phyloP scores from a whole-genome alignment of 2,329 filamentous ascomycete species.

The Colletotrichum simmondsii region DNA sequence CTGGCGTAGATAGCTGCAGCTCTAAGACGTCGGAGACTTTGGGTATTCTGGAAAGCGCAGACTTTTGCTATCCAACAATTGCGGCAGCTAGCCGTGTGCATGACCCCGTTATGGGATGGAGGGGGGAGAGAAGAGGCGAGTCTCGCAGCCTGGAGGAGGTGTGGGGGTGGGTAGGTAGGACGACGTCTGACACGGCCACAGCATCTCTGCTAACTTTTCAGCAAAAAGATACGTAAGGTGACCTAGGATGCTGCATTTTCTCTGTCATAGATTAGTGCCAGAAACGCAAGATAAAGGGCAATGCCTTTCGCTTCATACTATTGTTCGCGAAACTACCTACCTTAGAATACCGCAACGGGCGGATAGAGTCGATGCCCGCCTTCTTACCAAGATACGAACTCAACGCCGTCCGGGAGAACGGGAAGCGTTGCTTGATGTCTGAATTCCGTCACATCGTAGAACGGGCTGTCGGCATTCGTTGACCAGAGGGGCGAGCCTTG shows the following conservation, averaged over 20 bases:
- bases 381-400: background rate
- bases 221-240: conserved; percentile 9
- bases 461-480: conserved; percentile 11
- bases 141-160: conserved; percentile 2
- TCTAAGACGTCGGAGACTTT: conserved; percentile 18
- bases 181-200: conserved; percentile 20
- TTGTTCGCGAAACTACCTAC: background rate
- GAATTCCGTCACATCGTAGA: background rate
- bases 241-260: conserved; percentile 18
- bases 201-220: conserved; percentile 7
- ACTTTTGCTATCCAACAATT: conserved; percentile 4
- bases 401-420: background rate
- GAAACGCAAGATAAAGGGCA: conserved; percentile 4
- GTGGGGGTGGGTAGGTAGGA: conserved; percentile 6
- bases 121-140: conserved; percentile 1
- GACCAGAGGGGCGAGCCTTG: background rate
- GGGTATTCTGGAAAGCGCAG: conserved; percentile 16
- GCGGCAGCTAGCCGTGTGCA: conserved; percentile 30
- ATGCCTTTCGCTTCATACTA: background rate
- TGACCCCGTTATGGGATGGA: conserved; percentile 21
- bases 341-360: background rate
- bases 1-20: conserved; percentile 27
- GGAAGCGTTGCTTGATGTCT: background rate
- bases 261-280: conserved; percentile 11
- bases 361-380: background rate